Base-by-base conservation (phyloP, 306 rosid species). In the Ochetophila trinervis region DNA sequence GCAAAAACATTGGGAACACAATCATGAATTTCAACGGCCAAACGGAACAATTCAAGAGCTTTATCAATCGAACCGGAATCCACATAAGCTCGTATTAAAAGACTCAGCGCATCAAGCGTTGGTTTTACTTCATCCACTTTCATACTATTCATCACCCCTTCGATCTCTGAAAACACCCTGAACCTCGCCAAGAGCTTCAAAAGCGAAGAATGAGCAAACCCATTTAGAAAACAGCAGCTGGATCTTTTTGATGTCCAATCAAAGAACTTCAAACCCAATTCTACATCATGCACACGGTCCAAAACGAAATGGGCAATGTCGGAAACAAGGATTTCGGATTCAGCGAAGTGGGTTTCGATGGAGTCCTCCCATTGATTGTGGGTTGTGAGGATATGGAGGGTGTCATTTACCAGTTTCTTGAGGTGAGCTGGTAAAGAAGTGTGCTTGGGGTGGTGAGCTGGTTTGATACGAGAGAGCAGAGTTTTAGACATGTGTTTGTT, bases 281-380 rank as follows among this genome's bases (percentile, higher is more conserved):
- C 88, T 0, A 82, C 83, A 34, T 76, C 74, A 48, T 78, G 68
- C 2, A 86, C 14, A 66, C 89, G 79, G 72, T 91, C 97, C 14
- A 91, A 71, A 47, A 91, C 85, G 68, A 86, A 88, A 76, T 91
- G 91, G 73, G 86, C 87, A 61, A 88, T 70, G 19, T 91, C 96
- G 2, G 91, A 79, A 62, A 83, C 86, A 18, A 57, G 57, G 6
- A 82, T 59, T 3, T 78, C 14, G 66, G 89, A 82, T 67, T 88
- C 79, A 2, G 75, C 71, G 50, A 88, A 86, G 20, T 48, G 85
- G 69, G 80, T 74, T 67, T 79, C 76, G 35, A 91, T 91, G 19
- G 84, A 69, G 2, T 84, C 74, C 6, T 84, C 88, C 82, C 81
- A 91, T 5, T 76, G 76, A 1, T 72, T 57, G 53, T 70, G 54